Conservation (phyloP, 352 stramenopile genomes). For the Pythium phragmiticola region DNA sequence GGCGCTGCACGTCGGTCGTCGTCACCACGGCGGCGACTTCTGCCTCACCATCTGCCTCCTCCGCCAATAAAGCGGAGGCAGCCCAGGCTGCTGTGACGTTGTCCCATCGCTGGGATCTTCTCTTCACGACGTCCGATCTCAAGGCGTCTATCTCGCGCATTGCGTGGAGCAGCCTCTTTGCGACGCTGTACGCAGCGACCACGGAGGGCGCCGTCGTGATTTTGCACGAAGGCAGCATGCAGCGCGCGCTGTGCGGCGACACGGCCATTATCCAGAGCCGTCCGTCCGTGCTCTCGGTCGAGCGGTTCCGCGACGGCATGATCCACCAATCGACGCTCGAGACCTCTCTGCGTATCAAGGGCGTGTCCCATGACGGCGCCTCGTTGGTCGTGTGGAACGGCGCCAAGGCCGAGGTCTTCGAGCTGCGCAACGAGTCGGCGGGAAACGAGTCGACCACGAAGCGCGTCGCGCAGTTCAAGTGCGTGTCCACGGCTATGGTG, state of each 20-base stretch:
- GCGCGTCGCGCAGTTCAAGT: slow-evolving; percentile 70
- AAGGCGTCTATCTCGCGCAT: slow-evolving; percentile 46
- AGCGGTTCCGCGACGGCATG: slow-evolving; percentile 74
- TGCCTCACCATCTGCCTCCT: slow-evolving; percentile 1
- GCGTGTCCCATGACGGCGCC: slow-evolving; percentile 75
- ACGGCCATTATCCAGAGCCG: slow-evolving; percentile 85
- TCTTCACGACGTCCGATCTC: slow-evolving; percentile 56
- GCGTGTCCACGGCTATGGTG: slow-evolving; percentile 63
- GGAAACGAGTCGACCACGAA: slow-evolving; percentile 34
- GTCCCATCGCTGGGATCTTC: slow-evolving; percentile 66
- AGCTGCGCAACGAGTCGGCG: slow-evolving; percentile 41
- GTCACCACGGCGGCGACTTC: slow-evolving; percentile 13
- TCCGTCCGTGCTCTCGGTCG: slow-evolving; percentile 65
- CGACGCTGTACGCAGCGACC: slow-evolving; percentile 69
- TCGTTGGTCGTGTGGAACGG: slow-evolving; percentile 85
- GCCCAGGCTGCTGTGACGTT: slow-evolving; percentile 17
- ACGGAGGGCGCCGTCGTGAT: slow-evolving; percentile 64
- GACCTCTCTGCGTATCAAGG: slow-evolving; percentile 75
- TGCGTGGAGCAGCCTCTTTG: slow-evolving; percentile 66
- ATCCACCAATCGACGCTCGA: slow-evolving; percentile 68
- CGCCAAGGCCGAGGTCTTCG: slow-evolving; percentile 86
- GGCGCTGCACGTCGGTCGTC: slow-evolving; percentile 69
- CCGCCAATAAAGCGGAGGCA: not conserved
- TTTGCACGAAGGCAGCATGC: slow-evolving; percentile 86
- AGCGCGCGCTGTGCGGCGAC: slow-evolving; percentile 72